Percentiles rank a stretch among this genome's conserved stretches.
phyloP scores from a whole-genome alignment of 163 green algal genomes.

The Scenedesmus sp. region DNA sequence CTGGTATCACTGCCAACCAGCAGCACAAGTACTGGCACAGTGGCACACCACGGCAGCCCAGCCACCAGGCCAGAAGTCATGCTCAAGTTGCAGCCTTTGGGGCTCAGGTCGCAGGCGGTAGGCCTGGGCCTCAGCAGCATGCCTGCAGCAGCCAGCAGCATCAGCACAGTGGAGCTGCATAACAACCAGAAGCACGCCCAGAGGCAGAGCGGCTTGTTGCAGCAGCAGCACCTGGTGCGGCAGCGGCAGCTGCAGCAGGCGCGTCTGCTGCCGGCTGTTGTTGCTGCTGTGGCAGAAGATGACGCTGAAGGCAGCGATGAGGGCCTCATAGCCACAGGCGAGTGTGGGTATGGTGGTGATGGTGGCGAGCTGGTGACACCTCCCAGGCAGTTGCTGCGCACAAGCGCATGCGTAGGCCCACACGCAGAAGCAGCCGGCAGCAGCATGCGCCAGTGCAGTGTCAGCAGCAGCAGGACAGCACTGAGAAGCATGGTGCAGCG shows the following conservation, averaged over 20 bases:
- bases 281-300: not conserved
- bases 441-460: not conserved
- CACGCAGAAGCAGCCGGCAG: slow-evolving; percentile 1
- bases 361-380: not conserved
- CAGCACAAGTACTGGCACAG: slow-evolving; percentile 15
- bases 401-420: too few relatives aligned
- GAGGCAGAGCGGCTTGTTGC: not conserved
- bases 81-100: not conserved
- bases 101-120: not conserved
- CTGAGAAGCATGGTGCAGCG: not conserved
- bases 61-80: not conserved
- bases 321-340: not conserved
- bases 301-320: not conserved
- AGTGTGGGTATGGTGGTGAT: not conserved
- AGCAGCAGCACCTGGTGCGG: not conserved
- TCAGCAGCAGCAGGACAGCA: not conserved
- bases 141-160: slow-evolving; percentile 19
- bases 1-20: not conserved
- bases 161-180: not conserved
- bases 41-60: not conserved
- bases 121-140: not conserved
- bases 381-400: not conserved
- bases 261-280: not conserved
- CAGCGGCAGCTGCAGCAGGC: not conserved
- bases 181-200: not conserved